phyloP scores from a whole-genome alignment of 139 green algal species.

The Protoeuglena noctilucae region DNA sequence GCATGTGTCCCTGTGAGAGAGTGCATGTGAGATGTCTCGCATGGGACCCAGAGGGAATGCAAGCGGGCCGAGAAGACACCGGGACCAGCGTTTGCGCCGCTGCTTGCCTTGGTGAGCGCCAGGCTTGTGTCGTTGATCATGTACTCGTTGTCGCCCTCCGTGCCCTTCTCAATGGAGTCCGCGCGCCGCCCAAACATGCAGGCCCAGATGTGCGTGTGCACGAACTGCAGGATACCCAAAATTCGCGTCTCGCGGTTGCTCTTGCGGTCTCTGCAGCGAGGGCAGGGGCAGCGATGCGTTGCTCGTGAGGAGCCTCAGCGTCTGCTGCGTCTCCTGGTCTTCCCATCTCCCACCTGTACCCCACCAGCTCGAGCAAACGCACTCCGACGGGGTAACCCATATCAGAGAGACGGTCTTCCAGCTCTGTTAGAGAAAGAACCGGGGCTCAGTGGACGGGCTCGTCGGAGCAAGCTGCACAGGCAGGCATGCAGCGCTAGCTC shows the following conservation, averaged over 20 bases:
- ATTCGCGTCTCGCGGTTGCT: conserved; percentile 46
- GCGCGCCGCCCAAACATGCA: conserved; percentile 82
- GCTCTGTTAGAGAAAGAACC: background rate
- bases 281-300: too few species aligned
- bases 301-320: too few species aligned
- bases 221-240: conserved; percentile 78
- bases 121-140: conserved; percentile 89
- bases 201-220: conserved; percentile 79
- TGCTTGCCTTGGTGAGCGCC: conserved; percentile 52
- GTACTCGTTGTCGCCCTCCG: conserved; percentile 83
- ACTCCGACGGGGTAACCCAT: conserved; percentile 66
- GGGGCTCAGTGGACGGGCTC: background rate
- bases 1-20: conserved; percentile 1
- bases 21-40: conserved; percentile 3
- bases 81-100: conserved; percentile 4
- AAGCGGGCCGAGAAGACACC: too few species aligned
- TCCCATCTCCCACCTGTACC: too few species aligned
- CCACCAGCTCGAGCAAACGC: conserved; percentile 72
- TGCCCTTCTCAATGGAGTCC: conserved; percentile 87
- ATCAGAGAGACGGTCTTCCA: conserved; percentile 51
- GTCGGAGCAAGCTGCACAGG: background rate
- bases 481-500: background rate
- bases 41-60: too few species aligned
- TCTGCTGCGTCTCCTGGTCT: too few species aligned
- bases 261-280: conserved; percentile 58